Evolutionary conservation across 331 rosid species (phyloP), one percentile per base, ranked within the genome.

Genomic region (Dryas integrifolia): DNA sequence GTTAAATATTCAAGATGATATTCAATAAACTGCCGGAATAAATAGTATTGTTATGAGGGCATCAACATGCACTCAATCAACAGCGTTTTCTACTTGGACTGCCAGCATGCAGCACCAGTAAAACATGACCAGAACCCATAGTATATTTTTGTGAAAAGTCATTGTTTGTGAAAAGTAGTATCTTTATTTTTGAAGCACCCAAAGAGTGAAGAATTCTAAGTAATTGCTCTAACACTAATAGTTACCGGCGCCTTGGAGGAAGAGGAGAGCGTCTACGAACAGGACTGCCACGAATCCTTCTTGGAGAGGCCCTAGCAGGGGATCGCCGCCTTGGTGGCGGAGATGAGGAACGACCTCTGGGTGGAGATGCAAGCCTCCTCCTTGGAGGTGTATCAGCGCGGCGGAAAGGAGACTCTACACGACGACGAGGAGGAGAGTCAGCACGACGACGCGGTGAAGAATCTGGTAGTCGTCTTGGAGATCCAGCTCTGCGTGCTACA

Each of bases 231-330:
- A 61, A 45, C 8, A 38, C 7, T 14, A 60, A 30, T 0, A 51
- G 5, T 67, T 95, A 95, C 99, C 98, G 89, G 83, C 97, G 99
- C 73, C 97, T 79, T 7, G 84, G 86, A 72, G 92, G 97, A 82
- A 85, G 94, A 66, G 97, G 98, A 65, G 96, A 87, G 35, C 98
- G 98, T 67, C 98, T 88, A 39, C 99, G 90, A 74, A 77, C 75
- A 9, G 98, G 97, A 74, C 97, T 95, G 69, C 93, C 97, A 76
- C 93, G 97, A 58, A 90, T 70, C 82, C 98, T 88, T 90, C 98
- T 85, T 49, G 97, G 88, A 38, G 96, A 82, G 26, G 81, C 60
- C 99, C 97, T 89, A 72, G 80, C 83, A 73, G 96, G 98, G 65
- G 99, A 95, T 69, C 96, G 81, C 48, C 96, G 92, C 81, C 99